Evolutionary conservation across 495 filamentous ascomycete genomes (phyloP), one percentile per base, ranked within the genome.

Genomic region (Stereocaulon alpinum): DNA sequence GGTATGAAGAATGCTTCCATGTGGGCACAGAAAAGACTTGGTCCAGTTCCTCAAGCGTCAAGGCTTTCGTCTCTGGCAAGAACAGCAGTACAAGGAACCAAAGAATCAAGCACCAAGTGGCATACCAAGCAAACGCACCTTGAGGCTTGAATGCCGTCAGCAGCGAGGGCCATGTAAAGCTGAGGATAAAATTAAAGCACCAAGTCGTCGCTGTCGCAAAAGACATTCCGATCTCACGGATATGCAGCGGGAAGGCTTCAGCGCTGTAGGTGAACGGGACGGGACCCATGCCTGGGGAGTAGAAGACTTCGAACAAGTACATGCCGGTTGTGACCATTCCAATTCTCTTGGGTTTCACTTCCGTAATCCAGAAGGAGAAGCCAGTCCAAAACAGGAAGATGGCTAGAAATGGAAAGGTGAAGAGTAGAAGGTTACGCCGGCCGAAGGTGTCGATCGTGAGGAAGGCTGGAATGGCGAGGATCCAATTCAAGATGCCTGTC

Each of bases 211-310:
- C 82, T 0, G 85, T 87, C 0, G 83, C 85, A 2, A 82, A 70
- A 0, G 76, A 76, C 85, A 88, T 88, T 7, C 85, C 85, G 37
- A 85, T 76, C 0, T 81, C 77, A 3, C 87, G 82, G n/a, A 88
- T 78, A 62, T 88, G 86, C 1, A 91, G 70, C 2, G 88, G 88
- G 67, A 86, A 88, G 0, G 83, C 87, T 67, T 93, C 88, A 4
- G 88, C 88, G 5, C 82, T 86, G 67, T 94, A 93, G 1, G 87
- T 89, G 66, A 91, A 91, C 0, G 89, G 87, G 0, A 93, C 88
- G 0, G 89, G 87, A 0, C 89, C 87, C 66, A 87, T 85, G 18
- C 89, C 89, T 2, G 88, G 86, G 0, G 83, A 87, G 71, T 94
- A 92, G 24, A 87, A 80, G 6, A 86, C 75, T 15, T 79, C 85